A percentile compares a stretch with the other conserved stretches of the same genome.
phyloP scores from a whole-genome alignment of 2,329 filamentous ascomycete genomes.

The Chaetomium strumarium region DNA sequence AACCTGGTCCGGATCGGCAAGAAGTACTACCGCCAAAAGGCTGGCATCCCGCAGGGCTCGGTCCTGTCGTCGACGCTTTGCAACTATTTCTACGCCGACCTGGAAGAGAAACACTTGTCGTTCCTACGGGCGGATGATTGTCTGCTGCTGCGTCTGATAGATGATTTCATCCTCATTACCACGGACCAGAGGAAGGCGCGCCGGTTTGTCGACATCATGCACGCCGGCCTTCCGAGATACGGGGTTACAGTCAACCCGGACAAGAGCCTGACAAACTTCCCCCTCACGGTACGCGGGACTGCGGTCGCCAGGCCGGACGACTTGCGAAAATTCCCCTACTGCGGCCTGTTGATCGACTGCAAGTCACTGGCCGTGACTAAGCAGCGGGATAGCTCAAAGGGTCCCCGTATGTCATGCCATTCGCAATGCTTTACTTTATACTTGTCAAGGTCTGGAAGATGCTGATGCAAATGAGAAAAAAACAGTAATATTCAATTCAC shows the following conservation, averaged over 20 bases:
- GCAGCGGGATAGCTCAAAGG: constrained; percentile 50
- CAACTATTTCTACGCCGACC: constrained; percentile 91
- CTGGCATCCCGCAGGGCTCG: constrained; percentile 90
- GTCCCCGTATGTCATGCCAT: constrained; percentile 39
- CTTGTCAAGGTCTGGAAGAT: background rate
- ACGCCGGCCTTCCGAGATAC: constrained; percentile 69
- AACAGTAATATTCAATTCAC: constrained; percentile 56
- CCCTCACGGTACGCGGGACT: constrained; percentile 49
- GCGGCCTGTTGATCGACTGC: constrained; percentile 72
- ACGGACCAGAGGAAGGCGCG: constrained; percentile 60
- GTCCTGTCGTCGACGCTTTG: constrained; percentile 81
- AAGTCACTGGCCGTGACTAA: constrained; percentile 68
- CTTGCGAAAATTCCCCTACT: constrained; percentile 69
- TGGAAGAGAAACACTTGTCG: constrained; percentile 53
- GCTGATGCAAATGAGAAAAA: constrained; percentile 18
- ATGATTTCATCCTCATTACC: constrained; percentile 90
- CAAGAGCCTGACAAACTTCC: constrained; percentile 85
- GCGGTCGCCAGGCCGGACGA: constrained; percentile 43
- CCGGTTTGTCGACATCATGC: constrained; percentile 74
- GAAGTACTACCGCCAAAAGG: constrained; percentile 79
- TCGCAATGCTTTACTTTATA: background rate
- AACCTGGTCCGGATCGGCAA: constrained; percentile 88
- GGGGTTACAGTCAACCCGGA: constrained; percentile 69
- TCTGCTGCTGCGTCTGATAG: constrained; percentile 74
- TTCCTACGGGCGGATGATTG: constrained; percentile 50